These are phyloP conservation scores for Chlamydomonas incerta DNA, from an alignment of 139 green algal species.

Conservation along the genomic window DNA sequence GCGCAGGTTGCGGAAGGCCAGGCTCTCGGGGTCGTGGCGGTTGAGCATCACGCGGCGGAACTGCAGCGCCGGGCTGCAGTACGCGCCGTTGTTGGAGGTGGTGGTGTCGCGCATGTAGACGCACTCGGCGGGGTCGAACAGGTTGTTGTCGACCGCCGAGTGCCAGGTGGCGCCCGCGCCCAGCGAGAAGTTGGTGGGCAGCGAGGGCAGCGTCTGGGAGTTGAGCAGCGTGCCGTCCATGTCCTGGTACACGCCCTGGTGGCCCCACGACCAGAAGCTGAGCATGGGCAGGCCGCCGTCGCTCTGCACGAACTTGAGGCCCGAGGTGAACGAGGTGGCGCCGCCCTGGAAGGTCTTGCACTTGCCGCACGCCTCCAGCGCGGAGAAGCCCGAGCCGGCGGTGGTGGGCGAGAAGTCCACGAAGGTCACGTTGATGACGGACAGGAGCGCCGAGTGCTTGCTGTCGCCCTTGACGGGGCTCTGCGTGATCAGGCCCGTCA, in stretches of 20 bases:
- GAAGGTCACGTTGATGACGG: slow-evolving; percentile 65
- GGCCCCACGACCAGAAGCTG: slow-evolving; percentile 49
- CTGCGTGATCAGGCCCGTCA: slow-evolving; percentile 62
- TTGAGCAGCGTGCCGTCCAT: slow-evolving; percentile 66
- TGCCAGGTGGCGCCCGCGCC: slow-evolving; percentile 27
- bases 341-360: slow-evolving; percentile 64
- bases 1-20: slow-evolving; percentile 29
- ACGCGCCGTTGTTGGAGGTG: slow-evolving; percentile 30
- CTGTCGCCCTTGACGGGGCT: slow-evolving; percentile 18
- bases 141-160: slow-evolving; percentile 5
- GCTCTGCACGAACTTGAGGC: slow-evolving; percentile 38
- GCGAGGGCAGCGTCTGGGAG: slow-evolving; percentile 4
- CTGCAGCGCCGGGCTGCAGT: slow-evolving; percentile 38
- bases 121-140: slow-evolving; percentile 42
- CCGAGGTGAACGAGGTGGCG: slow-evolving; percentile 48
- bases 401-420: slow-evolving; percentile 39
- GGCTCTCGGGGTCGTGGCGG: slow-evolving; percentile 29
- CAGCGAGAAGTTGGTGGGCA: not conserved
- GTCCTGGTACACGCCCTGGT: slow-evolving; percentile 59
- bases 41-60: slow-evolving; percentile 63
- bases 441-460: slow-evolving; percentile 52
- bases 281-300: slow-evolving; percentile 4
- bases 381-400: slow-evolving; percentile 39
- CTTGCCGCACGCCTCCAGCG: slow-evolving; percentile 59
- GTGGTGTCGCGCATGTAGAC: slow-evolving; percentile 1